phyloP scores from a whole-genome alignment of 2,329 filamentous ascomycete genomes.

The Helminthosporium solani region DNA sequence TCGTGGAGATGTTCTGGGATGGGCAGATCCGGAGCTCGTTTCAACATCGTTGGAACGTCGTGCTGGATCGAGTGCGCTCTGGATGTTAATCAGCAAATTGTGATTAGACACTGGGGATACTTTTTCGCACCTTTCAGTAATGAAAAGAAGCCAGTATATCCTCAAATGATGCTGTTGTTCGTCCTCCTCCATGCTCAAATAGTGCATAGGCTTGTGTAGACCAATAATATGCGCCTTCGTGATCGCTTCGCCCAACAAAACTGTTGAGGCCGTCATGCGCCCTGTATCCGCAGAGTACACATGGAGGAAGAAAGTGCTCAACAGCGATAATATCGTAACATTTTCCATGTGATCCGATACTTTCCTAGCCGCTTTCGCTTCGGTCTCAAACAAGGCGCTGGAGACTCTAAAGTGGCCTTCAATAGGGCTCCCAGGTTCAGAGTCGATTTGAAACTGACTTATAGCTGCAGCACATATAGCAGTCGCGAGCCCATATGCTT shows the following conservation, averaged over 20 bases:
- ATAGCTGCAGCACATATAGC: constrained; percentile 39
- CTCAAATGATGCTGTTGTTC: constrained; percentile 31
- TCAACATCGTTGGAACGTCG: constrained; percentile 35
- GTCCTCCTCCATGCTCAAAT: constrained; percentile 25
- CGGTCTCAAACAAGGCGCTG: constrained; percentile 31
- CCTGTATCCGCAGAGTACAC: constrained; percentile 39
- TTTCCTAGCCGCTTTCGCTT: constrained; percentile 30
- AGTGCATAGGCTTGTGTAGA: constrained; percentile 28
- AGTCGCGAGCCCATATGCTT: constrained; percentile 34
- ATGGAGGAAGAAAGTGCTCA: constrained; percentile 38
- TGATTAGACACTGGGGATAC: too few species aligned
- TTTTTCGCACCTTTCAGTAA: constrained; percentile 37
- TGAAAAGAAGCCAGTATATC: constrained; percentile 41
- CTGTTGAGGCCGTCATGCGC: constrained; percentile 36
- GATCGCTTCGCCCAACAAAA: constrained; percentile 36
- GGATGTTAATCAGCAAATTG: neutral
- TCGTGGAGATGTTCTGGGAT: constrained; percentile 32
- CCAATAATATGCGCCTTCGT: constrained; percentile 37
- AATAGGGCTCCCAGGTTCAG: constrained; percentile 31
- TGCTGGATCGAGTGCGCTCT: constrained; percentile 40
- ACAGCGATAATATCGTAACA: constrained; percentile 29
- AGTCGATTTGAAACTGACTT: constrained; percentile 37
- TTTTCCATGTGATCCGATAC: constrained; percentile 35
- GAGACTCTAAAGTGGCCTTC: constrained; percentile 37
- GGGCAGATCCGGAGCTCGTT: constrained; percentile 32